Base-by-base conservation (phyloP, 2,329 filamentous ascomycete genomes). In the Diaporthe citrichinensis region DNA sequence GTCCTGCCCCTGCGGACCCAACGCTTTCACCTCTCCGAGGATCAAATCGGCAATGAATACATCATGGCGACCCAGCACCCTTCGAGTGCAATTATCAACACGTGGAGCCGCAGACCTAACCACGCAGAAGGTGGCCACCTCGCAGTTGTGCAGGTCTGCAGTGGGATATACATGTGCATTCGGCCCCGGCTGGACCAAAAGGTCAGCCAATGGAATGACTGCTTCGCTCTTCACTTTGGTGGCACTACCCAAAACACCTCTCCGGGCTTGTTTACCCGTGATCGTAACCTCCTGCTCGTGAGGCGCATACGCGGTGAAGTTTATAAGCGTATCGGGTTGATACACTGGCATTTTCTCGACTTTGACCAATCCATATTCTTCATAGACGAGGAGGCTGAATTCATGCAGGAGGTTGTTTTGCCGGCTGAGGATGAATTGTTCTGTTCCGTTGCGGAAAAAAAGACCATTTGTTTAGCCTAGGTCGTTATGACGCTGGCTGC, bases 141-240 rank as follows among this genome's bases (percentile, higher is more conserved):
- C 14, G 59, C 39, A 14, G 25, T 62, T 46, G 59, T 62, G n/a
- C 59, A 44, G 59, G 39, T 46, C 12, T 46, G 59, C 34, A 8
- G 39, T 31, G 59, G 59, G 17, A 3, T 46, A 23, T 20, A 44
- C 59, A 62, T 62, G 59, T 62, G 59, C 59, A 62, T 62, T 31
- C 39, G 28, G 15, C 59, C 59, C 25, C 25, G 59, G 25, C 59
- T 46, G n/a, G 59, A 62, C n/a, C 39, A 31, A 12, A 4, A 46
- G 9, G n/a, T 23, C 17, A 10, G 12, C 7, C 39, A 20, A 15
- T 39, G 36, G 39, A 2, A 20, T 9, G 4, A 31, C 23, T 62
- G n/a, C 25, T 62, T 62, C 12, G 39, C 25, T 31, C 39, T 46
- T 1, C 59, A 62, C 15, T 28, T 62, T 46, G 25, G 12, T 1